Base-by-base conservation (phyloP, 2,329 filamentous ascomycete genomes). In the Fusarium virguliforme region DNA sequence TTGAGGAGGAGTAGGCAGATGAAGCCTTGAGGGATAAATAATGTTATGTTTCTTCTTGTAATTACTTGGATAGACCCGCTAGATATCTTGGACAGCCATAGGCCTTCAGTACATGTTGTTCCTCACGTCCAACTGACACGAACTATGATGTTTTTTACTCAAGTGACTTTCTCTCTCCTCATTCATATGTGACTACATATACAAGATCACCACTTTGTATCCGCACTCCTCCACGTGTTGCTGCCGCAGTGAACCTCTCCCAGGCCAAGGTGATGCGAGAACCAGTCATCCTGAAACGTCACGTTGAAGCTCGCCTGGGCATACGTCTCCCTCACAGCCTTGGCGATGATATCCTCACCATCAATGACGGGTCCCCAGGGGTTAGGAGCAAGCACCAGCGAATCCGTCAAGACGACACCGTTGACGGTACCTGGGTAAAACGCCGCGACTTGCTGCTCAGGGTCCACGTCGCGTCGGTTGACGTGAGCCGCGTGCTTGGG, bases 181-280 rank as follows among this genome's bases (percentile, higher is more conserved):
- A 28, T 51, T 34, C 30, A 34, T 32, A 51, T 51, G 15, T 38
- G 10, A 6, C 35, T 22, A 4, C 28, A 51, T 51, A 26, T 51
- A 18, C 18, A 51, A 35, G 15, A 37, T 63, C 57, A 64, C 62
- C 62, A 64, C 37, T 38, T 55, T 7, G 28, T 22, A 7, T 46
- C 37, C 2, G 50, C 34, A 9, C n/a, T 46, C 1, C 70, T 38
- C 70, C 69, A 73, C 0, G 70, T 62, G 40, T 73, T 73, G 2
- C 50, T 63, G 2, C 71, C 70, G 6, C 71, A 73, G 35, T 80
- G 79, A 41, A 79, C 64, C 13, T 80, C 79, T 3, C 79, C 78
- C 4, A 43, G 30, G 0, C 15, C 0, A 3, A 60, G 1, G 41
- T 76, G 78, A 28, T 78, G 77, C 1, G 72, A 71, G n/a, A 74